Evolutionary conservation across 352 stramenopile genomes (phyloP), one percentile per base, ranked within the genome.

Genomic region (Pythium graminicola): DNA sequence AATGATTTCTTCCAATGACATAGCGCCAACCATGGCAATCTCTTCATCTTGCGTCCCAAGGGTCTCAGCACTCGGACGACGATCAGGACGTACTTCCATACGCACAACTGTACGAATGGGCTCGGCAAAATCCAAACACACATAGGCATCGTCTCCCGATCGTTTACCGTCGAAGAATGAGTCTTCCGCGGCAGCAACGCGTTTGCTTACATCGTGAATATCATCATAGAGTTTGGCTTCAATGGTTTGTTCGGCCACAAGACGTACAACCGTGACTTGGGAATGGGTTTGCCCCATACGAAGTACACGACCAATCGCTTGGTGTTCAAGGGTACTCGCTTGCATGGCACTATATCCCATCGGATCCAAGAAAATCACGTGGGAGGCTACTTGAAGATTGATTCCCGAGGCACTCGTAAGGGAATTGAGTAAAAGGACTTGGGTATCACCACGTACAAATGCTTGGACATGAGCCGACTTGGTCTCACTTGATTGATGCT

Each of bases 211-310:
- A 29, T 63, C 56, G 64, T 91, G 77, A 50, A 93, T 90, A 29
- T 86, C 71, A 47, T 86, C 72, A 59, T 83, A 93, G 1, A 95
- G 65, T 28, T 65, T 44, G 6, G 73, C 72, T 51, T 95, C 84
- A 28, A 95, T 67, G 7, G 81, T 87, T 50, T 78, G 65, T 54
- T 87, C 72, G 9, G 79, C 76, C 61, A 90, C 72, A 49, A 93
- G 77, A 23, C 81, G 76, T 41, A 86, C 68, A 24, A 95, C 79
- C 33, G 68, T 72, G 35, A 93, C 81, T 39, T 76, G 35, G 3
- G 54, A 49, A 44, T 92, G 82, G n/a, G 67, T 73, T 60, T 95
- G 84, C 7, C 84, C 84, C 81, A 95, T 95, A 9, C 84, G 74
- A 20, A 95, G 60, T 44, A 91, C 84, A 26, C 84, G 80, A 27